Base-by-base conservation (phyloP, 148 eudicot genomes). In the Rhododendron griersonianum region DNA sequence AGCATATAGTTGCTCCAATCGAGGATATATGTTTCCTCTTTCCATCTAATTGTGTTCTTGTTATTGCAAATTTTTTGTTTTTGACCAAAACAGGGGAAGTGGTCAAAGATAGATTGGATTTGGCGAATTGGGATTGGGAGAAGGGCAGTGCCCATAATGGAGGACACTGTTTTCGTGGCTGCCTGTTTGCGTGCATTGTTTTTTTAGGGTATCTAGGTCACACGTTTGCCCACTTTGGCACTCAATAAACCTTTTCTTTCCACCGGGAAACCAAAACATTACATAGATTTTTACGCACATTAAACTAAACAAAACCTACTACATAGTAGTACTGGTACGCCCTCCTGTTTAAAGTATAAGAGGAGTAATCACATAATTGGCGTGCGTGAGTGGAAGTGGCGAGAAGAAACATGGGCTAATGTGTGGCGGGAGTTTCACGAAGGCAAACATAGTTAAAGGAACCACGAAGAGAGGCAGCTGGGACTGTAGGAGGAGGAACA, bases 211-310 rank as follows among this genome's bases (percentile, higher is more conserved):
- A 53, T 53, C 87, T 81, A 86, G 80, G 87, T 23, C 87, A 82
- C 87, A 86, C 87, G 87, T 80, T 86, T 86, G 87, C 48, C 85
- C 81, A 81, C 85, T 55, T 86, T 41, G 53, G 33, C 37, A 50
- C 84, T 57, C 13, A 25, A 23, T 33, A 61, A 4, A 3, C 5
- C 67, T 41, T 13, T 25, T 82, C 30, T 41, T 41, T 0, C 45
- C 45, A 19, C n/a, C 1, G 67, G 67, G 25, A 61, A 61, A 23
- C 10, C 67, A 61, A 7, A 61, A 61, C 67, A 23, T 61, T 61
- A 28, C 1, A 67, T 11, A n/a, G 4, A 67, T 2, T 25, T 65
- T 2, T 9, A 65, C 2, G 69, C 74, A 67, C 35, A 67, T 25
- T 28, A 69, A 69, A n/a, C 74, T n/a, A 59, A 57, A 13, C 55